Conservation (phyloP, 768 basidiomycete genomes). For the Podaxis sp. region DNA sequence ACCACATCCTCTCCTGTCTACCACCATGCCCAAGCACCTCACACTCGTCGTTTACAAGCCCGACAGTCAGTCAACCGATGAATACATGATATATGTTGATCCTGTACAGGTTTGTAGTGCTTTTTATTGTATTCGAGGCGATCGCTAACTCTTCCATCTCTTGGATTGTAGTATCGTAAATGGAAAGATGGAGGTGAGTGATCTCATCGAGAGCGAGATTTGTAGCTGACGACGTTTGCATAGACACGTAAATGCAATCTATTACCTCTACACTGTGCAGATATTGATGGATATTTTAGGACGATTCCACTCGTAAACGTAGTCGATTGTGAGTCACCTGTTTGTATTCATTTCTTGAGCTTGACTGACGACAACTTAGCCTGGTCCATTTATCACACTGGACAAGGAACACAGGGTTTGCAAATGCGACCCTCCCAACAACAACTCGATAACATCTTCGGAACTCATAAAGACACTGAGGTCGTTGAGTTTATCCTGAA, state of each 20-base stretch:
- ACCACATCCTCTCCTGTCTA: slow-evolving; percentile 3
- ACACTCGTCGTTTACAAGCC: slow-evolving; percentile 81
- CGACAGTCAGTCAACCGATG: slow-evolving; percentile 63
- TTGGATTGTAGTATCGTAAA: slow-evolving; percentile 53
- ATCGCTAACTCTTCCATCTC: slow-evolving; percentile 11
- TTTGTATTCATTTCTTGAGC: background rate
- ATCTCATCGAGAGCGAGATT: slow-evolving; percentile 14
- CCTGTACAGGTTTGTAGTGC: slow-evolving; percentile 47
- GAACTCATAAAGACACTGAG: slow-evolving; percentile 58
- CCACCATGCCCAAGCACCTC: slow-evolving; percentile 41
- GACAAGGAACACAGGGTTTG: slow-evolving; percentile 75
- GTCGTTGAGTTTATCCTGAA: slow-evolving; percentile 56
- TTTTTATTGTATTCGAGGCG: background rate
- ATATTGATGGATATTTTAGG: slow-evolving; percentile 29
- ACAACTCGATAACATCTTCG: slow-evolving; percentile 73
- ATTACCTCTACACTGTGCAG: background rate
- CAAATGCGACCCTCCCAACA: slow-evolving; percentile 76
- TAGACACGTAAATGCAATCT: slow-evolving; percentile 60
- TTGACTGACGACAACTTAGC: slow-evolving; percentile 33
- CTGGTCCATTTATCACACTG: slow-evolving; percentile 65
- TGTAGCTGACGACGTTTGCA: slow-evolving; percentile 16
- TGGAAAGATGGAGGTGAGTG: slow-evolving; percentile 76
- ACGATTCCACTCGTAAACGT: slow-evolving; percentile 69
- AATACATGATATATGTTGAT: slow-evolving; percentile 69
- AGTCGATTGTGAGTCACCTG: slow-evolving; percentile 66